Base-by-base conservation (phyloP, 805 yeast genomes). In the Candida parachauliodes region DNA sequence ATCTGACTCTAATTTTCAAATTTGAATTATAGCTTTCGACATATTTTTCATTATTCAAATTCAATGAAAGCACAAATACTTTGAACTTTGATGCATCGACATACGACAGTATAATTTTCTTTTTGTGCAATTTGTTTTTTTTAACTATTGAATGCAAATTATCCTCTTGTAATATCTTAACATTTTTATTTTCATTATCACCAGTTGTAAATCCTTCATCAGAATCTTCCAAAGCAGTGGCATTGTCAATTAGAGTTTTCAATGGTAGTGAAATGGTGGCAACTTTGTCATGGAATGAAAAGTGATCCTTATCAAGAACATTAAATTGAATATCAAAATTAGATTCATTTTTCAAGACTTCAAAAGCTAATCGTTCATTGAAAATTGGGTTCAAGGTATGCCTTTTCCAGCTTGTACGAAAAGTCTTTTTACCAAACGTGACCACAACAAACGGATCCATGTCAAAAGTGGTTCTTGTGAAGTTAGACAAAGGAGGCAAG, bases 391-490 rank as follows among this genome's bases (percentile, higher is more conserved):
- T 81, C 36, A 87, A 59, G 1, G 87, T 82, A 56, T 91, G 97
- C 16, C 85, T 74, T 47, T 81, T 74, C 80, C 88, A 83, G 8
- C 88, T 80, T 0, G 97, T 88, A 47, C 94, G 76, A 57, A 77
- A 91, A 0, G 91, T 88, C 47, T 83, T 83, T 50, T 84, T 81
- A 8, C 96, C 96, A 57, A 91, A 88, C 0, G 96, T 81, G 1
- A 88, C 81, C 14, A 91, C 88, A 2, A 91, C 91, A 62, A 91
- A 93, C 2, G 98, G 98, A 54, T 93, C 98, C 94, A 93, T 87
- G 58, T 88, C 96, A 53, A 84, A 91, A 1, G 89, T 81, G 16
- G 87, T 77, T 8, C 88, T 67, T 0, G 85, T 78, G 11, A 85
- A 63, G 46, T 83, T 81, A 28, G 74, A 72, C 37, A 81, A 70